These are phyloP conservation scores for Collybia nuda DNA, from an alignment of 768 basidiomycete genomes.

Conservation along the genomic window DNA sequence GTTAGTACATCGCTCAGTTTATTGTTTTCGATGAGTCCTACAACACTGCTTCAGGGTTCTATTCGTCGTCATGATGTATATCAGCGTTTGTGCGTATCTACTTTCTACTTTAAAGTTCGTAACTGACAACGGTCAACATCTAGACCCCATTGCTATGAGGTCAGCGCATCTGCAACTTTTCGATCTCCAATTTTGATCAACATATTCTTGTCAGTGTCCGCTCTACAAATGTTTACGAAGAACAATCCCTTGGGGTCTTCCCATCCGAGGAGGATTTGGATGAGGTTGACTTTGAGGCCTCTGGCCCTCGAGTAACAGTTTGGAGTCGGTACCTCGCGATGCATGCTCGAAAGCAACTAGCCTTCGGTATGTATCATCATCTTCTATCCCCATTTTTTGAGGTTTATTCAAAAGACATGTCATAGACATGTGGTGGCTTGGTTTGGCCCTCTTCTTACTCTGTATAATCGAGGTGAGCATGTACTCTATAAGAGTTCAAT, in stretches of 20 bases:
- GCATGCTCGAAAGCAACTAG: conserved; percentile 86
- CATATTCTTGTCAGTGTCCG: conserved; percentile 60
- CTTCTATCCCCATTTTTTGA: not conserved
- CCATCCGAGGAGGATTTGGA: conserved; percentile 48
- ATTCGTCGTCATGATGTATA: conserved; percentile 94
- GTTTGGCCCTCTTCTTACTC: conserved; percentile 78
- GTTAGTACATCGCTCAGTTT: conserved; percentile 37
- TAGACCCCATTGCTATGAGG: conserved; percentile 85
- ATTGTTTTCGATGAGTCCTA: not conserved
- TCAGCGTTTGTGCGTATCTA: conserved; percentile 66
- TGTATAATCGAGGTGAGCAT: conserved; percentile 87
- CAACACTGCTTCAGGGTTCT: conserved; percentile 55
- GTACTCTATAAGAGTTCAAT: not conserved
- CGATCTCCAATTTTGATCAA: not conserved
- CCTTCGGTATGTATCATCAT: conserved; percentile 63
- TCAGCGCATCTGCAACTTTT: conserved; percentile 19
- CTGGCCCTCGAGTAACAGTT: conserved; percentile 54
- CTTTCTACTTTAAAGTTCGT: not conserved
- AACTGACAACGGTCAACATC: not conserved
- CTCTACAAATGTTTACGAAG: conserved; percentile 93
- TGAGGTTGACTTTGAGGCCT: conserved; percentile 41
- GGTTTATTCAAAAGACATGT: not conserved
- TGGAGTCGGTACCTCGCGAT: conserved; percentile 79
- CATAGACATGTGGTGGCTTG: conserved; percentile 96
- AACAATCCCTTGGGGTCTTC: conserved; percentile 85